These are phyloP conservation scores for Cladophialophora carrionii DNA, from an alignment of 2,329 filamentous ascomycete species.

Conservation along the genomic window DNA sequence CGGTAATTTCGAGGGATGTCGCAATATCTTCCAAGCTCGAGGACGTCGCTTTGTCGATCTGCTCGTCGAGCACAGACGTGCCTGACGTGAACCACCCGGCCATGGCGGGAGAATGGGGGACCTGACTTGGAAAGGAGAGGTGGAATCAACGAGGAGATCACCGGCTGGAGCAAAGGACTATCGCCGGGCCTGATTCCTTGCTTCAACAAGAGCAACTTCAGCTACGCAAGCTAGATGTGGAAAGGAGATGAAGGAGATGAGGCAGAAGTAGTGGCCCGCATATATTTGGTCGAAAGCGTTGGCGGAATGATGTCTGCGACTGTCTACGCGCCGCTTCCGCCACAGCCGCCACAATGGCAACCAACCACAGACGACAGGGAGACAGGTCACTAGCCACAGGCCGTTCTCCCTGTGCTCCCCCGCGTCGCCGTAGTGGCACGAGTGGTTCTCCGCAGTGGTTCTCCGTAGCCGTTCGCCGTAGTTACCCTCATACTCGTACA, in stretches of 20 bases:
- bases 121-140: background rate
- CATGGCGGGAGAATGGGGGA: constrained; percentile 62
- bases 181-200: background rate
- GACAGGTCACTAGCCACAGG: background rate
- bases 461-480: background rate
- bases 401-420: too few relatives aligned
- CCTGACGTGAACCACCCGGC: constrained; percentile 93
- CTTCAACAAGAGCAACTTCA: background rate
- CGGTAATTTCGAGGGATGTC: constrained; percentile 96
- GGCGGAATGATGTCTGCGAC: background rate
- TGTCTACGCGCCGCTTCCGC: too few relatives aligned
- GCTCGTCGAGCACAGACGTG: constrained; percentile 90
- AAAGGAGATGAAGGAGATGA: background rate
- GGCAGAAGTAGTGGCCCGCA: background rate
- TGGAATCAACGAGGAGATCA: background rate
- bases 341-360: background rate
- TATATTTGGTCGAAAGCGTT: background rate
- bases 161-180: background rate
- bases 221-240: background rate
- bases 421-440: too few relatives aligned
- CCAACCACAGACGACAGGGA: too few relatives aligned
- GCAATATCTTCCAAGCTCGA: constrained; percentile 97
- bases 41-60: constrained; percentile 91
- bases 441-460: too few relatives aligned
- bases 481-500: too few relatives aligned